phyloP scores from a whole-genome alignment of 257 asterid genomes.

The Nicotiana tomentosiformis region DNA sequence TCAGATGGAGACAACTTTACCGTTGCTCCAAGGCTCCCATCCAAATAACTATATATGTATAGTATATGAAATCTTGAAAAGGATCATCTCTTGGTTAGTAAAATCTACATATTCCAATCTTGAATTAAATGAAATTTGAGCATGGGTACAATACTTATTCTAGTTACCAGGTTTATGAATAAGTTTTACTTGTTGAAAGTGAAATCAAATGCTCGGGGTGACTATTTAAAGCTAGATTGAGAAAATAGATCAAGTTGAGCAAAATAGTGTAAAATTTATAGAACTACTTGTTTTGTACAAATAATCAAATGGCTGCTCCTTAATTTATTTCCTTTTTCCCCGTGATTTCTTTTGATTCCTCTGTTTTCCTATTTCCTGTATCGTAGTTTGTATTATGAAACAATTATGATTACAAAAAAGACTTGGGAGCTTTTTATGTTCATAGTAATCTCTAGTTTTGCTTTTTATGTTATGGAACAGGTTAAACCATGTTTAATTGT shows the following conservation, averaged over 20 bases:
- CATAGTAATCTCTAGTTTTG: background rate
- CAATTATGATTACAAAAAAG: background rate
- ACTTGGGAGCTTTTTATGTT: background rate
- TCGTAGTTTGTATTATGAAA: background rate
- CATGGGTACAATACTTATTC: background rate
- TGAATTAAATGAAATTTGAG: background rate
- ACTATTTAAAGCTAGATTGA: background rate
- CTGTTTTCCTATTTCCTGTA: background rate
- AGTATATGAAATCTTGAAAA: background rate
- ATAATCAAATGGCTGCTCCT: background rate
- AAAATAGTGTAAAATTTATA: background rate
- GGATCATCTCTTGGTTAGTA: background rate
- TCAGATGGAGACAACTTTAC: no score
- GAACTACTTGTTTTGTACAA: background rate
- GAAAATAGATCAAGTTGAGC: background rate
- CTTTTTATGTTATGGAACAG: no score
- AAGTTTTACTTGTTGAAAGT: background rate
- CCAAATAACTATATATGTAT: background rate
- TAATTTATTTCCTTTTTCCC: background rate
- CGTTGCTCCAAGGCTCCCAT: no score
- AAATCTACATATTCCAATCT: background rate
- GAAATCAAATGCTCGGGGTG: background rate
- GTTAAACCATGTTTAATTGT: no score
- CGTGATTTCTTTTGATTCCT: background rate
- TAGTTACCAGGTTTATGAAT: background rate